These are phyloP conservation scores for Punctularia strigosozonata DNA, from an alignment of 768 basidiomycete genomes.

Conservation along the genomic window DNA sequence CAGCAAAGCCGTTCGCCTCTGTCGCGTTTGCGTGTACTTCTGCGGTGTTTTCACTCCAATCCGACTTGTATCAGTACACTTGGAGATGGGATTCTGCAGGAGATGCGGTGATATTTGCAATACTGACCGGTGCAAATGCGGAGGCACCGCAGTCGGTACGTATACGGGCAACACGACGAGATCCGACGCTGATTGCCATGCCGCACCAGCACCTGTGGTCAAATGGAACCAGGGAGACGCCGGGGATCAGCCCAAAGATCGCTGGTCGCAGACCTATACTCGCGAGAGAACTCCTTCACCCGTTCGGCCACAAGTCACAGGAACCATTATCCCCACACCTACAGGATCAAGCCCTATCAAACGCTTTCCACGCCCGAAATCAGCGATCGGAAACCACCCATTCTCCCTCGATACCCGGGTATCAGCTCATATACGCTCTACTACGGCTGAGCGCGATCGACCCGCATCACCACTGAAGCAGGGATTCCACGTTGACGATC, in stretches of 20 bases:
- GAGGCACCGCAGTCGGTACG: constrained; percentile 71
- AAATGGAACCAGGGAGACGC: constrained; percentile 44
- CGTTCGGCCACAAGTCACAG: constrained; percentile 5
- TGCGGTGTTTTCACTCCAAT: no score
- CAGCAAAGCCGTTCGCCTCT: no score
- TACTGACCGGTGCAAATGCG: constrained; percentile 65
- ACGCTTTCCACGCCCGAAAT: constrained; percentile 39
- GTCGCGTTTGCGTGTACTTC: no score
- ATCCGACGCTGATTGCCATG: neutral
- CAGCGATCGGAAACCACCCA: constrained; percentile 14
- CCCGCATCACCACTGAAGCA: constrained; percentile 51
- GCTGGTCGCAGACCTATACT: constrained; percentile 75
- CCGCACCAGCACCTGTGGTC: constrained; percentile 54
- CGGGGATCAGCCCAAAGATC: constrained; percentile 39
- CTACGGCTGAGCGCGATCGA: constrained; percentile 35
- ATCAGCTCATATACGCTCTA: constrained; percentile 45
- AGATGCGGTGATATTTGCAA: constrained; percentile 77
- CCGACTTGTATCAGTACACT: no score
- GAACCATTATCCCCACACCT: constrained; percentile 7
- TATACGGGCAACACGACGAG: constrained; percentile 9
- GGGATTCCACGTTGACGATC: constrained; percentile 15
- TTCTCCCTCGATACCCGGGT: constrained; percentile 31
- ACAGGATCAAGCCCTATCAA: constrained; percentile 21
- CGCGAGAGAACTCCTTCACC: constrained; percentile 28
- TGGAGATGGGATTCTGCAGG: constrained; percentile 80